Evolutionary conservation across 2,329 filamentous ascomycete genomes (phyloP), one percentile per base, ranked within the genome.

Genomic region (Penicillium sp.): DNA sequence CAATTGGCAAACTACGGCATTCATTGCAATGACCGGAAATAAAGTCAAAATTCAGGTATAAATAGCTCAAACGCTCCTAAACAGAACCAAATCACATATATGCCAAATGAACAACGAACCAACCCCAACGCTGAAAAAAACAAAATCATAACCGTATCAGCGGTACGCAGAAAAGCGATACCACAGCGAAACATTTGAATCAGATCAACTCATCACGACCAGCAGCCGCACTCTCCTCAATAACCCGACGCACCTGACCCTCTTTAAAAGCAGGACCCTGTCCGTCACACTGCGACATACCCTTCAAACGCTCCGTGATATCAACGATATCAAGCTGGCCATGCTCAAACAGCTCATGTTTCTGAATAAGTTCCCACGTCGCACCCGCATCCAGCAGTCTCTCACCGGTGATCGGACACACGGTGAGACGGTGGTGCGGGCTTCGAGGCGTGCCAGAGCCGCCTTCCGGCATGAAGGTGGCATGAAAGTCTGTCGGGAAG

Each of bases 221-320:
- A 63, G 84, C 86, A 22, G 87, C 85, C 30, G 89, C 87, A 67
- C 91, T 93, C 66, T 88, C 83, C 71, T 90, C 84, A 61, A 97
- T 92, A 16, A 90, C 90, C 58, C 80, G 78, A 41, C 85, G 73
- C 16, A 97, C 87, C 42, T 85, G 84, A 25, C 82, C 77, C 72
- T 96, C 92, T 58, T 89, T 87, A 65, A 96, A 96, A 38, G 94
- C 91, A 2, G 92, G 92, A 0, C 92, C 89, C 69, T 91, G 88
- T 2, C 91, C 92, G 73, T 97, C 89, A 70, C 91, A 96, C 67
- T 87, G 85, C 17, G 90, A 89, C 66, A 84, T 77, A 17, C 82
- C 80, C 77, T 90, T 92, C 50, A 97, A 77, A 12, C 86, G 80
- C 67, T 94, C 88, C 70, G 88, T 91, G 31, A 97, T 89, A 69